These are phyloP conservation scores for Exophiala aquamarina DNA, from an alignment of 2,329 filamentous ascomycete genomes.

Conservation along the genomic window DNA sequence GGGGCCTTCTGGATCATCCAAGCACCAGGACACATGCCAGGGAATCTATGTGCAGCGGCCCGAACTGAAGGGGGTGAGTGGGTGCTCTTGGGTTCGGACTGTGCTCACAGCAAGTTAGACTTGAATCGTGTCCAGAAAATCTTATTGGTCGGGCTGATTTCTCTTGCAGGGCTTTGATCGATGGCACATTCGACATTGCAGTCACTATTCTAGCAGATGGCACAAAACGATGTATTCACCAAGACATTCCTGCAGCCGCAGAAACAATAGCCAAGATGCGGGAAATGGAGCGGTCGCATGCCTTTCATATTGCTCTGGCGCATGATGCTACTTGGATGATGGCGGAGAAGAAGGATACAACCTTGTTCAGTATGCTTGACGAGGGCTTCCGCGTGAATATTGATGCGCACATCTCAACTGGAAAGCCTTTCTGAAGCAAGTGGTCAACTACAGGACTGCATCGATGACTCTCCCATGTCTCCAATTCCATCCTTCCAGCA, in stretches of 20 bases:
- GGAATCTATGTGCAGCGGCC: conserved; percentile 41
- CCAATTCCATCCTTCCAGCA: too few relatives aligned
- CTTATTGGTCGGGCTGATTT: too few relatives aligned
- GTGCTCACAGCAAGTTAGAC: conserved; percentile 1
- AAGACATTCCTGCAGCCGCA: background rate
- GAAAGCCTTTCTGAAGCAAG: conserved; percentile 37
- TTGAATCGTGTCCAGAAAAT: too few relatives aligned
- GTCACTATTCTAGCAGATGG: background rate
- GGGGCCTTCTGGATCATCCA: conserved; percentile 40
- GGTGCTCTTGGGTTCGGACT: conserved; percentile 3
- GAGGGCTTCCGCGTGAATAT: background rate
- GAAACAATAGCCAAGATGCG: background rate
- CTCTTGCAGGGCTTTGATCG: background rate
- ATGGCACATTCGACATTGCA: background rate
- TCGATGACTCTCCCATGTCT: too few relatives aligned
- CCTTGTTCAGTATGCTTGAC: conserved; percentile 1
- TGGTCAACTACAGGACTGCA: too few relatives aligned
- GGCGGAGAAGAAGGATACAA: background rate
- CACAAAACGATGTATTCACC: background rate
- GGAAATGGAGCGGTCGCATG: background rate
- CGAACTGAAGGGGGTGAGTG: background rate
- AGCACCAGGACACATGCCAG: conserved; percentile 38
- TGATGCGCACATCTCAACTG: background rate
- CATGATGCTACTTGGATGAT: conserved; percentile 7
- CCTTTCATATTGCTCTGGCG: background rate